These are phyloP conservation scores for Centaurea solstitialis DNA, from an alignment of 129 eudicot species.

Conservation along the genomic window DNA sequence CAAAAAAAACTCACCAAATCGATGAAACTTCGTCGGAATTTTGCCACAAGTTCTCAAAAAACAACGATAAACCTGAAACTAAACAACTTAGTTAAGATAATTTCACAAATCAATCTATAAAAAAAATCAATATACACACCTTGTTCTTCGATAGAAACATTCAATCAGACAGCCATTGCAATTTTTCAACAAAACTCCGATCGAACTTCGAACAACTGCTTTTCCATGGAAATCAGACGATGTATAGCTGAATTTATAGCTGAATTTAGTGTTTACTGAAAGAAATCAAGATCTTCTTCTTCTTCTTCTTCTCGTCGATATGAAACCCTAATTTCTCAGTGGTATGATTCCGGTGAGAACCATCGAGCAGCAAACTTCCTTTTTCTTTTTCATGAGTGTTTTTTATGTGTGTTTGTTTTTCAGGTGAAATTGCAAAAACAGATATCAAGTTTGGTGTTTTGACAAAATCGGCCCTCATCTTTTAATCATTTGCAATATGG, in stretches of 20 bases:
- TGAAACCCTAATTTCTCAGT: constrained; percentile 10
- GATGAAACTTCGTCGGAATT: background rate
- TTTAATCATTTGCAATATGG: background rate
- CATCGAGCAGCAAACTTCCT: constrained; percentile 7
- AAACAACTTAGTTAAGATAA: background rate
- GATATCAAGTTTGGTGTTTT: background rate
- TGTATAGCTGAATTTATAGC: background rate
- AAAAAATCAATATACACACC: constrained; percentile 7
- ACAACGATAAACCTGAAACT: constrained; percentile 7
- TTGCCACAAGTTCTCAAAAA: background rate
- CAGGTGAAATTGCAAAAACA: constrained; percentile 11
- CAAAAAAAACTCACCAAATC: background rate
- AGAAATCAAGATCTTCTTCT: background rate
- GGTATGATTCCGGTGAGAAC: constrained; percentile 7
- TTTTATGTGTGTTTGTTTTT: background rate
- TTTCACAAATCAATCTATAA: background rate
- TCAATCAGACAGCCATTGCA: constrained; percentile 11
- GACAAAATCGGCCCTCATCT: background rate
- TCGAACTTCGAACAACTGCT: background rate
- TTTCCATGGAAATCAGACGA: background rate
- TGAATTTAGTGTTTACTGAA: background rate
- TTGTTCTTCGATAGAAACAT: constrained; percentile 16
- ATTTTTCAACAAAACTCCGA: background rate
- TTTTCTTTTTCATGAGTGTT: background rate
- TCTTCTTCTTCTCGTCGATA: background rate